These are phyloP conservation scores for Chalciporus sp. DNA, from an alignment of 1,284 basidiomycete genomes.

Conservation along the genomic window DNA sequence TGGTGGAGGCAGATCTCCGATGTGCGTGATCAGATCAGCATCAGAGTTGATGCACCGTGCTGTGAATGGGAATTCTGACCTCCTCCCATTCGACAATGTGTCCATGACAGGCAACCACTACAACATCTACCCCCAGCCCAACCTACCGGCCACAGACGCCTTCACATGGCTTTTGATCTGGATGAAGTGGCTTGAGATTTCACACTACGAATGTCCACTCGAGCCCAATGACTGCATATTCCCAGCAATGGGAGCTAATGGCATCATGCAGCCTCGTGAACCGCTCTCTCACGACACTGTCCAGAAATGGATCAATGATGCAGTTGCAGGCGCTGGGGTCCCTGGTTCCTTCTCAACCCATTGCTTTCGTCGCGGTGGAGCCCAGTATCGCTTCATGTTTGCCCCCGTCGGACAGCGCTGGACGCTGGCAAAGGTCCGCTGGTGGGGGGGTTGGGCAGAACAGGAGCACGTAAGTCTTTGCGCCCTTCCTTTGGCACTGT, in stretches of 20 bases:
- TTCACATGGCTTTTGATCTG: slow-evolving; percentile 31
- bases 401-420: too few relatives aligned
- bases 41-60: too few relatives aligned
- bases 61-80: too few relatives aligned
- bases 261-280: slow-evolving; percentile 18
- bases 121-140: slow-evolving; percentile 31
- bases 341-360: too few relatives aligned
- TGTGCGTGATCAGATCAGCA: neutral
- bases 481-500: too few relatives aligned
- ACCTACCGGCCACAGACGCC: slow-evolving; percentile 29
- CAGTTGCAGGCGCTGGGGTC: too few relatives aligned
- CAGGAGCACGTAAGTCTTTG: too few relatives aligned
- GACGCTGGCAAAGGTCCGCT: slow-evolving; percentile 14
- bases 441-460: slow-evolving; percentile 44
- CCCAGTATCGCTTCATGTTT: too few relatives aligned
- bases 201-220: slow-evolving; percentile 18
- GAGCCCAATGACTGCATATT: slow-evolving; percentile 38
- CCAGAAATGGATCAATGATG: slow-evolving; percentile 28
- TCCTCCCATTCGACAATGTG: too few relatives aligned
- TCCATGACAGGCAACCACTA: slow-evolving; percentile 31
- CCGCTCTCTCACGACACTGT: slow-evolving; percentile 31
- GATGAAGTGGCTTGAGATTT: slow-evolving; percentile 27
- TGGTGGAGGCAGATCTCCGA: neutral
- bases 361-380: too few relatives aligned
- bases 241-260: slow-evolving; percentile 32